A percentile compares a stretch with the other conserved stretches of the same genome.
These are phyloP conservation scores for Anthracocystis walkeri DNA, from an alignment of 1,284 basidiomycete species.

Conservation along the genomic window DNA sequence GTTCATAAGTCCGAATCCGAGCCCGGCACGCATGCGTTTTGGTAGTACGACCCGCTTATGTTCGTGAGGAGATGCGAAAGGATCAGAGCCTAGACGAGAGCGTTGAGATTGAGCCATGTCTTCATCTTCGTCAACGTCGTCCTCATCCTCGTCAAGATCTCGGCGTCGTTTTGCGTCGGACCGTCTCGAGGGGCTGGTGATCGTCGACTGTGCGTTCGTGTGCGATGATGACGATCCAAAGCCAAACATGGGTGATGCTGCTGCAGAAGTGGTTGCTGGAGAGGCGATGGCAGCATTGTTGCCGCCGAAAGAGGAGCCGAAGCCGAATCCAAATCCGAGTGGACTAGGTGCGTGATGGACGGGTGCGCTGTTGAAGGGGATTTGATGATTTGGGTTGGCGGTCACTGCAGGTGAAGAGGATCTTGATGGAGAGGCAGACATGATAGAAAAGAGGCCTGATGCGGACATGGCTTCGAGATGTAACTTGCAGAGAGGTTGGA, in stretches of 20 bases:
- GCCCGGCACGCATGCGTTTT: conserved; percentile 54
- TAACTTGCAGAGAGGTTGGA: neutral
- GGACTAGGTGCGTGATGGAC: conserved; percentile 57
- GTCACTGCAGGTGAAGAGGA: conserved; percentile 48
- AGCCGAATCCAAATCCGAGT: conserved; percentile 59
- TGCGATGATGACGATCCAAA: conserved; percentile 19
- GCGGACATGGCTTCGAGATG: conserved; percentile 24
- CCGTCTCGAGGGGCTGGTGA: conserved; percentile 27
- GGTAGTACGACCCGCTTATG: conserved; percentile 40
- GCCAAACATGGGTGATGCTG: conserved; percentile 28
- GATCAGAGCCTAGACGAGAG: conserved; percentile 18
- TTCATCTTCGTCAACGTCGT: conserved; percentile 44
- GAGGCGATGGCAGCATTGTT: conserved; percentile 28
- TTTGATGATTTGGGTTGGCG: conserved; percentile 47
- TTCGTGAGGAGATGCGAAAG: conserved; percentile 21
- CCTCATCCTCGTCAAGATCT: conserved; percentile 38
- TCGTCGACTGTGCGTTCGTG: conserved; percentile 8
- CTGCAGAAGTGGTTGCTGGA: conserved; percentile 14
- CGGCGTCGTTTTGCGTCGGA: conserved; percentile 51
- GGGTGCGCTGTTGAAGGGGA: conserved; percentile 55
- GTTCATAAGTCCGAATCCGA: conserved; percentile 45
- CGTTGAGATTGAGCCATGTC: conserved; percentile 45
- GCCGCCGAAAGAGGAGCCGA: conserved; percentile 52
- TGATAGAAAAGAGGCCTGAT: conserved; percentile 31
- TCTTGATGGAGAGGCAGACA: conserved; percentile 46